Base-by-base conservation (phyloP, 1,139 yeast genomes). In the Citeromyces hawaiiensis region DNA sequence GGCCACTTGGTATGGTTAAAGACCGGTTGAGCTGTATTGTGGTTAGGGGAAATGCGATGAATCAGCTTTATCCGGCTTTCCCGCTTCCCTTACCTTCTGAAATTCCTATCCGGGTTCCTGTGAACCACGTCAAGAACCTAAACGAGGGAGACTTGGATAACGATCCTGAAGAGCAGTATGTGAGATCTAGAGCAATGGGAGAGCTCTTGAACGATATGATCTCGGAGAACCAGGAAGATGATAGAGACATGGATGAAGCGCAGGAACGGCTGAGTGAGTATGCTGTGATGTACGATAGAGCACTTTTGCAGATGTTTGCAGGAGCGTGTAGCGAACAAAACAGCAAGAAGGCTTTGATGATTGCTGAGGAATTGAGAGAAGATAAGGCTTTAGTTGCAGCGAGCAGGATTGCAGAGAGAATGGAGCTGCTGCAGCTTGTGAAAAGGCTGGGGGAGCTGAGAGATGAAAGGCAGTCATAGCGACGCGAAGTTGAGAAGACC, bases 11-110 rank as follows among this genome's bases (percentile, higher is more conserved):
- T 2, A 64, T 87, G 36, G 68, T 70, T 44, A 72, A 69, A 40
- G 82, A 81, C 47, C 74, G 76, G 44, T 69, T 87, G 49, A 73
- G 73, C 47, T 83, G 94, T 58, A 70, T 85, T 43, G 68, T 85
- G 18, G 69, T 86, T 45, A 83, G 83, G 55, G 85, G 83, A 19
- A 33, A 4, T 7, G 19, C 19, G n/a, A 63, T 63, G 38, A 63
- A 63, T 42, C 49, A 52, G 23, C 54, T 78, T 78, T 70, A 66
- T 45, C 79, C 79, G 1, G 72, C 73, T 8, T 71, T 87, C 52
- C 97, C 97, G 9, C 60, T 91, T 43, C 85, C 96, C 0, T 66
- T 86, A 43, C 91, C 95, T 1, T 70, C 87, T 15, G 95, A 85
- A 52, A 57, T 88, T 46, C 82, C 76, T 23, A 62, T 87, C 35